Evolutionary conservation across 1,284 basidiomycete species (phyloP).

Genomic region (Hemileia vastatrix): DNA sequence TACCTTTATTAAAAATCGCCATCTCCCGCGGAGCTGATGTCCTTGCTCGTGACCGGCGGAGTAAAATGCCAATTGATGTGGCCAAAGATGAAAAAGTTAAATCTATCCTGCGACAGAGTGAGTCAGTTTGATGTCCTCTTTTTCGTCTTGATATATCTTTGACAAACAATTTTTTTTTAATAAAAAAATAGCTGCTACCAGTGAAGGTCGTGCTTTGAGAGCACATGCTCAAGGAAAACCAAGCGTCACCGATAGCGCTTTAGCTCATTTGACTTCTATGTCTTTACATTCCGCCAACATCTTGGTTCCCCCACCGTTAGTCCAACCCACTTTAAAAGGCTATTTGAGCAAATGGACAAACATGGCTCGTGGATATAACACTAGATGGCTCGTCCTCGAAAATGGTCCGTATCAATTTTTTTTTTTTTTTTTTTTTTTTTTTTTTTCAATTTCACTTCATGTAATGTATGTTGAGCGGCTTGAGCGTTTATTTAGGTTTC

Average conservation of each 20-base stretch:
- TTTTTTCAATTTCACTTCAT: neutral
- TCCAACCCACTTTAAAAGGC: conserved; percentile 60
- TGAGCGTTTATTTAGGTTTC: conserved; percentile 25
- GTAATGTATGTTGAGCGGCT: neutral
- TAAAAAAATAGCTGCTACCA: conserved; percentile 18
- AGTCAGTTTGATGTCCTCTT: conserved; percentile 32
- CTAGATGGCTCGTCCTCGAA: conserved; percentile 87
- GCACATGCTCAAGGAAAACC: conserved; percentile 18
- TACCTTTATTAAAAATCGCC: conserved; percentile 69
- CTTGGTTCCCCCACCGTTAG: neutral
- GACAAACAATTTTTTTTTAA: neutral
- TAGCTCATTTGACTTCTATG: conserved; percentile 4
- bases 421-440: neutral
- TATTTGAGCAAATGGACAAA: conserved; percentile 85
- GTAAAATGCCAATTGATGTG: conserved; percentile 64
- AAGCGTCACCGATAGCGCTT: conserved; percentile 6
- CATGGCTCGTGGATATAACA: conserved; percentile 78
- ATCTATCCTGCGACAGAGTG: conserved; percentile 74
- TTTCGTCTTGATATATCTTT: neutral
- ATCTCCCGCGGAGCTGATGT: conserved; percentile 81
- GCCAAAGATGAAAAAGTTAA: conserved; percentile 64
- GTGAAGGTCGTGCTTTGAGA: conserved; percentile 31
- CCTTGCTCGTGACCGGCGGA: conserved; percentile 70
- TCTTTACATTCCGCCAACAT: conserved; percentile 1
- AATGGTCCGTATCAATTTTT: conserved; percentile 58